These are phyloP conservation scores for Paraphysoderma sedebokerense DNA, from an alignment of 371 early-diverging fungal species.

Conservation along the genomic window DNA sequence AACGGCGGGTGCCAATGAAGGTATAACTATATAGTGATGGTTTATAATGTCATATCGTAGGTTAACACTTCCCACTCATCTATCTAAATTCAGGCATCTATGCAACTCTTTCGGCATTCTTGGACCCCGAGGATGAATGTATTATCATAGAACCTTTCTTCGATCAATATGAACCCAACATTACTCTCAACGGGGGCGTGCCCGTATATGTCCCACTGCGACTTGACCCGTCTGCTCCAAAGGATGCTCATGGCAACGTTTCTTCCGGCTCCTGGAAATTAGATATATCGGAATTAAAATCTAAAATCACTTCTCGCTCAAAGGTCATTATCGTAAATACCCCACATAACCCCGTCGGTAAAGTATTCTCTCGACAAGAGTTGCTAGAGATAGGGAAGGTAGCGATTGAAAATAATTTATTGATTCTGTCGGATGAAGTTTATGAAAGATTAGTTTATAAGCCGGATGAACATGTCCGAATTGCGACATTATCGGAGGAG, in stretches of 20 bases:
- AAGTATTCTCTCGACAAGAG: constrained; percentile 58
- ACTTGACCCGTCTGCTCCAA: constrained; percentile 20
- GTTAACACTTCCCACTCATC: constrained; percentile 8
- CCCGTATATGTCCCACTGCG: constrained; percentile 72
- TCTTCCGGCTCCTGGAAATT: constrained; percentile 56
- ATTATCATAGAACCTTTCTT: constrained; percentile 88
- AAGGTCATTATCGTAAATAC: constrained; percentile 87
- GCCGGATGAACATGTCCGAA: constrained; percentile 45
- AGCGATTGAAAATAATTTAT: constrained; percentile 61
- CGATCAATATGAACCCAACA: constrained; percentile 81
- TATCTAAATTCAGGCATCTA: constrained; percentile 44
- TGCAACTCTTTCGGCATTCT: constrained; percentile 53
- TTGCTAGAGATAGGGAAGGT: constrained; percentile 57
- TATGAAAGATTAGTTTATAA: constrained; percentile 79
- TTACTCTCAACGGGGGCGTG: constrained; percentile 74
- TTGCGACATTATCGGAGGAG: constrained; percentile 53
- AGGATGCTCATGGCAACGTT: constrained; percentile 4
- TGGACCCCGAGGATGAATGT: constrained; percentile 68
- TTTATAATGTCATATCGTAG: not conserved
- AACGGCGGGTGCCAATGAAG: constrained; percentile 89
- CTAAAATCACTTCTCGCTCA: constrained; percentile 56
- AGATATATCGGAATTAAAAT: constrained; percentile 60
- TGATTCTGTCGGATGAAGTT: constrained; percentile 89
- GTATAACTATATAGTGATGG: constrained; percentile 8
- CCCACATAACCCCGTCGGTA: constrained; percentile 80